Evolutionary conservation across 352 stramenopile genomes (phyloP), one percentile per base, ranked within the genome.

Genomic region (Phytophthora nicotianae): DNA sequence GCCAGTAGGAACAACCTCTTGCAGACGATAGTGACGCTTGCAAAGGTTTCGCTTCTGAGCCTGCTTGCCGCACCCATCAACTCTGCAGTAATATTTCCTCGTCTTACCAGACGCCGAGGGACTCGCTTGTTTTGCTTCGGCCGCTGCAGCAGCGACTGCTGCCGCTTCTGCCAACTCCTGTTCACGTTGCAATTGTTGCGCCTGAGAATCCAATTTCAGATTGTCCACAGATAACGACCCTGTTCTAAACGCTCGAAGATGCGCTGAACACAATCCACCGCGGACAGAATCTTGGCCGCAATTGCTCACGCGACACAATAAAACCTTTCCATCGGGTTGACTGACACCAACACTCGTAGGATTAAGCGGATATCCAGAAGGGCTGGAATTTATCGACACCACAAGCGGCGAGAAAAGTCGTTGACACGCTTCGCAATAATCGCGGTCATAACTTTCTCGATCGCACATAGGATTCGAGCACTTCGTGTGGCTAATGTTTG

Each of bases 81-180:
- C 68, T 60, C 75, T 83, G 70, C 82, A 91, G 40, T 82, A 89
- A 48, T 89, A 90, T 54, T 88, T 90, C 48, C 72, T 85, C n/a
- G 71, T 13, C 37, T 73, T 76, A n/a, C 61, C 57, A 7, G 65
- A 69, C 4, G 48, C 52, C 16, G 42, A 54, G 20, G 48, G 50
- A n/a, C 41, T 64, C 37, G 24, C 20, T 49, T 59, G 65, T 53
- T 62, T 77, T 0, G 29, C 26, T 50, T 65, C 62, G 16, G 37
- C 32, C 0, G 52, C 60, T 41, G 38, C 41, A 32, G 70, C 61
- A 24, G 60, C 68, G 5, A 38, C 55, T 13, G 58, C 62, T 21
- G 56, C 45, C 11, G 63, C 62, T 45, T 59, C 49, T 4, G 58
- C 61, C 38, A 67, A 42, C 8, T 71, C 57, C 32, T 72, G 58